Evolutionary conservation across 257 asterid species (phyloP).

Genomic region (Solanum medicagineum): DNA sequence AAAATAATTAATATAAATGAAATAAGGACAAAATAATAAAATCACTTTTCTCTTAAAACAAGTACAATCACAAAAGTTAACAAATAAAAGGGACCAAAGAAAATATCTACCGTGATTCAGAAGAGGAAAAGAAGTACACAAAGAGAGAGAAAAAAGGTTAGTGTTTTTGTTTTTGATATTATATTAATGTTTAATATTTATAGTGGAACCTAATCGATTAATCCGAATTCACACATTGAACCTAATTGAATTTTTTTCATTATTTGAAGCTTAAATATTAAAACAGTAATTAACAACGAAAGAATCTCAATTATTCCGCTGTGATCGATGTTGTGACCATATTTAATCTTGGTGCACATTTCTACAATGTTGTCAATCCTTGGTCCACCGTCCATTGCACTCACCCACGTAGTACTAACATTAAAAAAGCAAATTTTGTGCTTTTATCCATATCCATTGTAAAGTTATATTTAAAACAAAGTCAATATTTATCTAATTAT

Average conservation of each 20-base stretch:
- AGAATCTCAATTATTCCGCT: background rate
- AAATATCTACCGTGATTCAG: background rate
- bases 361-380: background rate
- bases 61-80: no score
- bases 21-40: no score
- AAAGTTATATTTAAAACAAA: background rate
- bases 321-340: rapidly evolving
- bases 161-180: background rate
- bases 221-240: rapidly evolving
- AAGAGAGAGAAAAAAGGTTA: background rate
- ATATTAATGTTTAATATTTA: background rate
- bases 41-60: no score
- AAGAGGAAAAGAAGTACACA: background rate
- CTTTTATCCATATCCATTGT: background rate
- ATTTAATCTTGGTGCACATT: background rate
- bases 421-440: background rate
- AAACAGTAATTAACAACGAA: background rate
- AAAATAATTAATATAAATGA: no score
- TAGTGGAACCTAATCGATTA: rapidly evolving
- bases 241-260: rapidly evolving
- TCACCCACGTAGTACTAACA: background rate
- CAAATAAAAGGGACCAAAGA: no score
- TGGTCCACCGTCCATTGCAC: background rate
- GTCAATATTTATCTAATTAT: background rate
- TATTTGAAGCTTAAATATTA: background rate